These are phyloP conservation scores for Lagenidium giganteum DNA, from an alignment of 352 stramenopile genomes.

Conservation along the genomic window DNA sequence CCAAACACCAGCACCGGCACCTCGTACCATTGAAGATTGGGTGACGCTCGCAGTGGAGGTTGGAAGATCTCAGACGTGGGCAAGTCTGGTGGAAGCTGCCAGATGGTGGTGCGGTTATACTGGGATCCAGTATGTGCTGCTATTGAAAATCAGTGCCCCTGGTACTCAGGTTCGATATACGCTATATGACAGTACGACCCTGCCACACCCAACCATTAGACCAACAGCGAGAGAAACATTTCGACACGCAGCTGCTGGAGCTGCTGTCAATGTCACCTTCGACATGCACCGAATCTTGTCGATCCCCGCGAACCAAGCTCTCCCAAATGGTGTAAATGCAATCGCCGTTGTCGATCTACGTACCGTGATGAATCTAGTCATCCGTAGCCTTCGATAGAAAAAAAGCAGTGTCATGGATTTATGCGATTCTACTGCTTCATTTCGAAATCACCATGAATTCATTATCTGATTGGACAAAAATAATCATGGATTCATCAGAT, in stretches of 20 bases:
- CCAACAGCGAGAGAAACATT: background rate
- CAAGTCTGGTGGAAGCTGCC: conserved; percentile 6
- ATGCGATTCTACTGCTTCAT: no score
- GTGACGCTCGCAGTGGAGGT: conserved; percentile 18
- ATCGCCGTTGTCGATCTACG: conserved; percentile 8
- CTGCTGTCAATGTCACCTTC: conserved; percentile 4
- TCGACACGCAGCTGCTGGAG: conserved; percentile 7
- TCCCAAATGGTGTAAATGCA: no score
- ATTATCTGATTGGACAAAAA: no score
- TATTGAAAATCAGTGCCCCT: conserved; percentile 10
- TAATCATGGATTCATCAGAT: no score
- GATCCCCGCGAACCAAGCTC: no score
- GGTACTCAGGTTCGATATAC: conserved; percentile 2
- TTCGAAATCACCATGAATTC: no score
- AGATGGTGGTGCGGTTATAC: conserved; percentile 11
- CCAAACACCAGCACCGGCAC: background rate
- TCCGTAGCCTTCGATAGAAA: no score
- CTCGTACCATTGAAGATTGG: conserved; percentile 7
- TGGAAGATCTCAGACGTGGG: conserved; percentile 10
- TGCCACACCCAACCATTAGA: background rate
- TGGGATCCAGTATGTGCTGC: conserved; percentile 20
- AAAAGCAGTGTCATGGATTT: no score
- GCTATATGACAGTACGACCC: conserved; percentile 11
- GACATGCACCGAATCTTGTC: no score
- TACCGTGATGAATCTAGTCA: conserved; percentile 6